These are phyloP conservation scores for Lentinula sp. DNA, from an alignment of 768 basidiomycete species.

Conservation along the genomic window DNA sequence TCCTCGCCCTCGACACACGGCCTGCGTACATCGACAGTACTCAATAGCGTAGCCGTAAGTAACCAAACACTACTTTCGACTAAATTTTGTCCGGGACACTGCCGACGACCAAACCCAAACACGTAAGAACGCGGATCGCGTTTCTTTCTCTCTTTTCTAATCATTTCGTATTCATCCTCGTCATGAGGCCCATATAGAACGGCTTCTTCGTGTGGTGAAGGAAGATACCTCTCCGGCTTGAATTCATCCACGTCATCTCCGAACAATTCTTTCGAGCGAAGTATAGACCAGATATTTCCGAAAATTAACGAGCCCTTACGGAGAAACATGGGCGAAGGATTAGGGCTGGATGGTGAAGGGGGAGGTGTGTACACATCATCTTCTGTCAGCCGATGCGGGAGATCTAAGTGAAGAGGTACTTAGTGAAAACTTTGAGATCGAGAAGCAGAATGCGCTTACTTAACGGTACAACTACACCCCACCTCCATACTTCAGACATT, in stretches of 20 bases:
- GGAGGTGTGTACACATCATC: constrained; percentile 50
- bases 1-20: constrained; percentile 35
- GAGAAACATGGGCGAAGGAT: constrained; percentile 13
- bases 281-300: constrained; percentile 52
- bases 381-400: constrained; percentile 61
- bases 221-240: constrained; percentile 16
- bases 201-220: constrained; percentile 8
- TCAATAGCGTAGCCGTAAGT: constrained; percentile 47
- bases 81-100: constrained; percentile 59
- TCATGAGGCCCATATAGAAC: constrained; percentile 9
- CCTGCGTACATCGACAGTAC: constrained; percentile 51
- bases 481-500: constrained; percentile 49
- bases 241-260: constrained; percentile 6
- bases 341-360: constrained; percentile 49
- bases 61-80: constrained; percentile 63
- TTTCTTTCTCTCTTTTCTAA: constrained; percentile 19
- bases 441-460: constrained; percentile 29
- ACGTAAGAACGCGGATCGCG: constrained; percentile 39
- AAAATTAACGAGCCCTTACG: constrained; percentile 29
- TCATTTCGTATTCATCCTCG: constrained; percentile 10
- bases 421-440: not conserved
- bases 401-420: constrained; percentile 27
- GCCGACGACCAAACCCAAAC: constrained; percentile 50
- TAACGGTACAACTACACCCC: constrained; percentile 53
- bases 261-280: not conserved